Conservation (phyloP, 1,284 basidiomycete species). For the Phlebopus sp. region DNA sequence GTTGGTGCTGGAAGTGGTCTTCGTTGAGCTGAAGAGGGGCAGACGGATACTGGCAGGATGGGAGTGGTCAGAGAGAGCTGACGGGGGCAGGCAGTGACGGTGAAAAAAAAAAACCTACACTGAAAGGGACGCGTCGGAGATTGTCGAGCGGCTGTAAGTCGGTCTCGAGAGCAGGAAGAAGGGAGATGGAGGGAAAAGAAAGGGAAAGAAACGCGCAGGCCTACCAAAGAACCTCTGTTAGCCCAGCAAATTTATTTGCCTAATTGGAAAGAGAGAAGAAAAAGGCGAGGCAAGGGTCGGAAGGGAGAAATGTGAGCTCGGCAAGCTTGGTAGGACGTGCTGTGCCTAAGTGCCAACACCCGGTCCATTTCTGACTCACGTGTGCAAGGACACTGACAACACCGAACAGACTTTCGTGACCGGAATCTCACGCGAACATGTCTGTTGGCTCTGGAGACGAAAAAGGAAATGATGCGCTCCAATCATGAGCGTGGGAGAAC, state of each 20-base stretch:
- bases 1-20: slow-evolving; percentile 22
- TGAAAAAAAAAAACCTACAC: slow-evolving; percentile 29
- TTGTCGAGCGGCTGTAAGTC: slow-evolving; percentile 60
- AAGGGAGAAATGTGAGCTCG: not conserved
- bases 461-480: slow-evolving; percentile 3
- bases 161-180: slow-evolving; percentile 53
- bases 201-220: slow-evolving; percentile 52
- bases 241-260: slow-evolving; percentile 15
- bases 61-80: not conserved
- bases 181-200: slow-evolving; percentile 44
- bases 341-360: slow-evolving; percentile 17
- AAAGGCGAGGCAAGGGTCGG: not conserved
- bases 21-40: slow-evolving; percentile 22
- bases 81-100: not conserved
- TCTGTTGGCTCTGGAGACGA: not conserved
- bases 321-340: slow-evolving; percentile 10
- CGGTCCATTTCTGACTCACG: not conserved
- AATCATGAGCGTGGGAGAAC: slow-evolving; percentile 15
- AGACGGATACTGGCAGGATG: slow-evolving; percentile 14
- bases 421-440: slow-evolving; percentile 5
- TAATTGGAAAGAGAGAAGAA: slow-evolving; percentile 13
- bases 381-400: slow-evolving; percentile 1
- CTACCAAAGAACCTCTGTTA: slow-evolving; percentile 34
- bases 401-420: not conserved
- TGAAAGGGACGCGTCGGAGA: slow-evolving; percentile 42